These are phyloP conservation scores for Phytophthora lateralis DNA, from an alignment of 352 stramenopile species.

Conservation along the genomic window DNA sequence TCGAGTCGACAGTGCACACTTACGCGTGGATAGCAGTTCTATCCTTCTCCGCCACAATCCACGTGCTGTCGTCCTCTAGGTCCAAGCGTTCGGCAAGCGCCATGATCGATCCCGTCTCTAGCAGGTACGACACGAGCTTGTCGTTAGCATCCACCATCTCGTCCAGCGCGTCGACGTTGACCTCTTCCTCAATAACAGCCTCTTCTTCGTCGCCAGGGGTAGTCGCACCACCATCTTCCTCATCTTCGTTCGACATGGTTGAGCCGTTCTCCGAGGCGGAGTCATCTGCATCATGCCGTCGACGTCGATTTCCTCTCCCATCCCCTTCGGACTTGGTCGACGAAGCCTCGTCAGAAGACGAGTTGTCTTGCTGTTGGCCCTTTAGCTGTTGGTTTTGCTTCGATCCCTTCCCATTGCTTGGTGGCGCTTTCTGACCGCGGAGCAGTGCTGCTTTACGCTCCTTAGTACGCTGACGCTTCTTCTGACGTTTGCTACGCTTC, in stretches of 20 bases:
- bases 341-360: slow-evolving; percentile 62
- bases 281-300: slow-evolving; percentile 60
- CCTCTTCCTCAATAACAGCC: slow-evolving; percentile 43
- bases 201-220: slow-evolving; percentile 41
- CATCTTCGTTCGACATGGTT: slow-evolving; percentile 53
- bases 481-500: slow-evolving; percentile 86
- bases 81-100: slow-evolving; percentile 81
- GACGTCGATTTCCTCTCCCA: slow-evolving; percentile 34
- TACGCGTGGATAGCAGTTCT: slow-evolving; percentile 83
- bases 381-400: slow-evolving; percentile 47
- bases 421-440: slow-evolving; percentile 41
- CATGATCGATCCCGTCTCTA: slow-evolving; percentile 88
- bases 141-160: slow-evolving; percentile 88
- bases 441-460: slow-evolving; percentile 77
- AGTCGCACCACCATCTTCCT: slow-evolving; percentile 41
- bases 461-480: slow-evolving; percentile 85
- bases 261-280: slow-evolving; percentile 63
- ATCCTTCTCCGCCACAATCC: slow-evolving; percentile 87
- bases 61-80: slow-evolving; percentile 84
- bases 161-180: slow-evolving; percentile 69
- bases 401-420: slow-evolving; percentile 35
- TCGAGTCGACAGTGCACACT: slow-evolving; percentile 23
- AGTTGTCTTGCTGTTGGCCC: slow-evolving; percentile 48
- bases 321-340: slow-evolving; percentile 40
- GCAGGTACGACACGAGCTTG: slow-evolving; percentile 83